A percentile compares a stretch with the other conserved stretches of the same genome.
phyloP scores from a whole-genome alignment of 768 basidiomycete species.

The Trametes meyenii region DNA sequence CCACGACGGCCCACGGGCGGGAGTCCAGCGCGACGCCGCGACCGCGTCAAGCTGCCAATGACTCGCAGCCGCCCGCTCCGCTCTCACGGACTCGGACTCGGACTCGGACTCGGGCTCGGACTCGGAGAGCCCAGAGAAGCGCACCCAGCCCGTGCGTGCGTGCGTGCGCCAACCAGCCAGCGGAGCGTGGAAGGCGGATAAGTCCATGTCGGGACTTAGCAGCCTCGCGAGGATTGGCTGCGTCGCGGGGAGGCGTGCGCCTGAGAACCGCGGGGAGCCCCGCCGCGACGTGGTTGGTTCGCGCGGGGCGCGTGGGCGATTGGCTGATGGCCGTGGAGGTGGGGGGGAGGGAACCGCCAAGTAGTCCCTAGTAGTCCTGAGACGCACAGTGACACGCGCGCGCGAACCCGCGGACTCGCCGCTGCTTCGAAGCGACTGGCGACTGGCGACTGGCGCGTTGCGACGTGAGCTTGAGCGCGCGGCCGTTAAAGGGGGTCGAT shows the following conservation, averaged over 20 bases:
- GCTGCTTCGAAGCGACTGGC: not conserved
- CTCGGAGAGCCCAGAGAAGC: not conserved
- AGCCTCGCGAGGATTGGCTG: not conserved
- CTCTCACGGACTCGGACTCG: not conserved
- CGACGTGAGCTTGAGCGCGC: too few relatives aligned
- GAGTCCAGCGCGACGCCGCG: too few relatives aligned
- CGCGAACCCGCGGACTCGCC: too few relatives aligned
- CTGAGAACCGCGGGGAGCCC: not conserved
- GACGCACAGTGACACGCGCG: too few relatives aligned
- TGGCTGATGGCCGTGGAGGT: not conserved
- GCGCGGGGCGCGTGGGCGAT: conserved; percentile 4
- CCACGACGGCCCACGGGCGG: too few relatives aligned
- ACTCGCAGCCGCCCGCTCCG: not conserved
- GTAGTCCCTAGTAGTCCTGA: too few relatives aligned
- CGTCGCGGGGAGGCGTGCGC: not conserved
- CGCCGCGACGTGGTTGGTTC: not conserved
- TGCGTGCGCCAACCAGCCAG: too few relatives aligned
- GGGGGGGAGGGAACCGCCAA: too few relatives aligned
- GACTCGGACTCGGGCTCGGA: not conserved
- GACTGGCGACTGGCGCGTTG: too few relatives aligned
- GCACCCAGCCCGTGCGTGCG: too few relatives aligned
- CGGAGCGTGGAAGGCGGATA: not conserved
- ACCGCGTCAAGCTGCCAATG: too few relatives aligned
- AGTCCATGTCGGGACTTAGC: conserved; percentile 9
- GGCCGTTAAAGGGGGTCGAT: too few relatives aligned